phyloP scores from a whole-genome alignment of 192 early-diverging fungal genomes.

The Podila verticillata region DNA sequence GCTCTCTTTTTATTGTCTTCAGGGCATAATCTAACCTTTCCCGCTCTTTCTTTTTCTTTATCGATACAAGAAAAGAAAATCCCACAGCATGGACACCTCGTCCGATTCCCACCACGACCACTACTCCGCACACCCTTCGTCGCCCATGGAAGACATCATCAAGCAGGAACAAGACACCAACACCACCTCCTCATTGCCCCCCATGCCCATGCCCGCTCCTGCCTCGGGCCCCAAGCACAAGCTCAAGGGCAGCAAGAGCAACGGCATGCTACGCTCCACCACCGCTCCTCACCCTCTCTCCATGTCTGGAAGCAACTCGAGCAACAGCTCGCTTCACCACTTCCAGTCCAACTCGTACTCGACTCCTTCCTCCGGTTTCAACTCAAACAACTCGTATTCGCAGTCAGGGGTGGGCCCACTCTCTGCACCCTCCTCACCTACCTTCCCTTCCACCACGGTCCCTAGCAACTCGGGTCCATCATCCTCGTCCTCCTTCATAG shows the following conservation, averaged over 20 bases:
- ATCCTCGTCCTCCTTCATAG: constrained; percentile 31
- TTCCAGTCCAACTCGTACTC: constrained; percentile 36
- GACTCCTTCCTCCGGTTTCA: constrained; percentile 5
- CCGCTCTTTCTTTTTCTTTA: not conserved
- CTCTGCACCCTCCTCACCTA: constrained; percentile 38
- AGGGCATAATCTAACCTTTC: not conserved
- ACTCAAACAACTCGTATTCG: constrained; percentile 11
- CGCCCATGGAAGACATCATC: constrained; percentile 7
- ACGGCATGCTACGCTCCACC: constrained; percentile 32
- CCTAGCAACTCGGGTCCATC: constrained; percentile 3
- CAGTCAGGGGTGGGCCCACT: constrained; percentile 27
- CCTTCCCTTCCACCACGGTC: constrained; percentile 12
- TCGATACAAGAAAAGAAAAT: not conserved
- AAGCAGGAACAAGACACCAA: constrained; percentile 1
- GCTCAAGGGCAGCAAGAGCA: constrained; percentile 47
- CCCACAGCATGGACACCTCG: no score
- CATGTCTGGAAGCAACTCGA: constrained; percentile 10
- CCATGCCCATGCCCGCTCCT: constrained; percentile 17
- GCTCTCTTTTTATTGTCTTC: not conserved
- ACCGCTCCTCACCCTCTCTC: constrained; percentile 36
- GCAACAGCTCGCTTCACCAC: constrained; percentile 31
- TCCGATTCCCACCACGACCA: not conserved
- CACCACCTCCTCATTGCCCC: constrained; percentile 9
- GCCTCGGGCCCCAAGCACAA: constrained; percentile 21
- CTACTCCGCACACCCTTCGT: not conserved